A percentile compares a stretch with the other conserved stretches of the same genome.
phyloP scores from a whole-genome alignment of 2,329 filamentous ascomycete species.

The Phialemoniopsis sp. region DNA sequence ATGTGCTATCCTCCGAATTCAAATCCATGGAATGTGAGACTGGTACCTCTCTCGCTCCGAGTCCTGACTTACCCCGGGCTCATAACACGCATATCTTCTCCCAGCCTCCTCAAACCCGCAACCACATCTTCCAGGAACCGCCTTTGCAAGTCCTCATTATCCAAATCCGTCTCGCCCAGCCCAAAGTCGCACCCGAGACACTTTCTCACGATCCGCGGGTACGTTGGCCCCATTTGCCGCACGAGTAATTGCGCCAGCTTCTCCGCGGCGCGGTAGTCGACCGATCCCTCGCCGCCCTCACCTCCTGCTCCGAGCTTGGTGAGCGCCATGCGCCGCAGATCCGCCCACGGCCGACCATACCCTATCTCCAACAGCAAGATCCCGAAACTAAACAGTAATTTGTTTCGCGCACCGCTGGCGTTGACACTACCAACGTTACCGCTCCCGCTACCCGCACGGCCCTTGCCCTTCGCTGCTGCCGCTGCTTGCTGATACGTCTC shows the following conservation, averaged over 20 bases:
- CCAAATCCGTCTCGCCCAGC: conserved; percentile 5
- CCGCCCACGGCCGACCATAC: conserved; percentile 3
- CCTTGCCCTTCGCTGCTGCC: no score
- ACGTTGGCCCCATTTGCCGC: conserved; percentile 4
- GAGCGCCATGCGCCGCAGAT: not conserved
- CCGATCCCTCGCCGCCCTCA: no score
- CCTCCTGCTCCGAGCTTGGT: not conserved
- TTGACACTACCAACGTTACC: not conserved
- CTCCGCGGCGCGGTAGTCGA: conserved; percentile 5
- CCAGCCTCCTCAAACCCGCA: no score
- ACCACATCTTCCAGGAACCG: no score
- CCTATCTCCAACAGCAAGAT: conserved; percentile 6
- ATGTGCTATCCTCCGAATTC: no score
- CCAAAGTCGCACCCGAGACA: conserved; percentile 9
- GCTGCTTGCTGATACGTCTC: not conserved
- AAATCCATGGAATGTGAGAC: no score
- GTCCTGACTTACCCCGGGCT: no score
- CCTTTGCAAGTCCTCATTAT: conserved; percentile 5
- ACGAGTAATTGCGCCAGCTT: conserved; percentile 3
- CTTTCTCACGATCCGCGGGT: conserved; percentile 4
- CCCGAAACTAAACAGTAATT: conserved; percentile 7
- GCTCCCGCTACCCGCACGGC: no score
- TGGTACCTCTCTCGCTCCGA: no score
- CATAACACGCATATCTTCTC: no score
- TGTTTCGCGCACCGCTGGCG: conserved; percentile 1